Conservation (phyloP, 1,284 basidiomycete genomes). For the Cryptococcus neoformans region DNA sequence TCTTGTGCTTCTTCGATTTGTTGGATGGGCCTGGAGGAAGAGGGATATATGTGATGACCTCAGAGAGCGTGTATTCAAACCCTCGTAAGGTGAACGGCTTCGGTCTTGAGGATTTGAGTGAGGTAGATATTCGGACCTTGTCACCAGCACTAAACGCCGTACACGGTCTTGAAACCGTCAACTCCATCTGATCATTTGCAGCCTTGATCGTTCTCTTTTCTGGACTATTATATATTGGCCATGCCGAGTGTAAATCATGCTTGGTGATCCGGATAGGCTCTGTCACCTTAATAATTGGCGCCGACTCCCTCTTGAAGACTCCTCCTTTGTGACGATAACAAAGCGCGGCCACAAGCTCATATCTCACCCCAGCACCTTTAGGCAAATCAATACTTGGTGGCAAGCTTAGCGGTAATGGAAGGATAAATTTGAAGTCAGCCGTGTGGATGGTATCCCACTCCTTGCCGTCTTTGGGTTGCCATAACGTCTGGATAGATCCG, state of each 20-base stretch:
- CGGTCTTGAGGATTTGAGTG: constrained; percentile 50
- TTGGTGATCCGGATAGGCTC: constrained; percentile 77
- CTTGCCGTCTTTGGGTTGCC: constrained; percentile 37
- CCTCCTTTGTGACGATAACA: constrained; percentile 79
- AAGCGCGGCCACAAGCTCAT: constrained; percentile 78
- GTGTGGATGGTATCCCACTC: constrained; percentile 66
- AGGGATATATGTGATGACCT: constrained; percentile 56
- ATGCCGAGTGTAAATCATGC: constrained; percentile 82
- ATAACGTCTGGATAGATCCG: constrained; percentile 40
- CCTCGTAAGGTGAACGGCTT: constrained; percentile 73
- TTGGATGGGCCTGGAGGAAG: constrained; percentile 25
- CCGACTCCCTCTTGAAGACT: constrained; percentile 68
- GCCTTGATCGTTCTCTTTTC: constrained; percentile 61
- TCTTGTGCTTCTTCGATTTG: constrained; percentile 53
- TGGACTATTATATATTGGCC: constrained; percentile 78
- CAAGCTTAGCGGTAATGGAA: constrained; percentile 79
- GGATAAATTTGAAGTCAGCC: constrained; percentile 65
- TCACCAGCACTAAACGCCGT: constrained; percentile 81
- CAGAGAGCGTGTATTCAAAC: constrained; percentile 73
- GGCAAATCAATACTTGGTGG: constrained; percentile 75
- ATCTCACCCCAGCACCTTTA: constrained; percentile 71
- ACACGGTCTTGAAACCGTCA: constrained; percentile 64
- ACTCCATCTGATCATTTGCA: constrained; percentile 61
- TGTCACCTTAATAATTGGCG: constrained; percentile 58
- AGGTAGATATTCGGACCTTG: constrained; percentile 66